A percentile compares a stretch with the other conserved stretches of the same genome.
Conservation (phyloP, 176 grass and related monocot genomes). For the Themeda triandra region DNA sequence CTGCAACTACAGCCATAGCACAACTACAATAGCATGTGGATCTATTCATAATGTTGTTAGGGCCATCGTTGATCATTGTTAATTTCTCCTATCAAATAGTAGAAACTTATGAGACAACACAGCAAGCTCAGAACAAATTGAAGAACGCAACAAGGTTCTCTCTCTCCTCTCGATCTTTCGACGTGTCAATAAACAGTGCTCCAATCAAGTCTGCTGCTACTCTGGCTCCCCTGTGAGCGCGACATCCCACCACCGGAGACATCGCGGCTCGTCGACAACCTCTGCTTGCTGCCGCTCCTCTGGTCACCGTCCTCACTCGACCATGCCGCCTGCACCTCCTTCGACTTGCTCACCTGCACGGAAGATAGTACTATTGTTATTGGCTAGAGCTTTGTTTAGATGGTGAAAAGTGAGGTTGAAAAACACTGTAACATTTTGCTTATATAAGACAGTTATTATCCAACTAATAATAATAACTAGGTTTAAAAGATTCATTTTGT, state of each 20-base stretch:
- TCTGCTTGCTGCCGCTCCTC: slow-evolving; percentile 26
- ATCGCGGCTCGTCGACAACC: slow-evolving; percentile 6
- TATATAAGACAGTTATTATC: too few relatives aligned
- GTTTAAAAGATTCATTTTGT: too few relatives aligned
- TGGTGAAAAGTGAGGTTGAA: too few relatives aligned
- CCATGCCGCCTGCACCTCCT: neutral
- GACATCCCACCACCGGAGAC: neutral
- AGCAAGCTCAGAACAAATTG: neutral
- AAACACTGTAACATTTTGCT: too few relatives aligned
- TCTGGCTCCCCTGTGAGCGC: neutral
- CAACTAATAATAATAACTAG: too few relatives aligned
- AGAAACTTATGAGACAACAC: too few relatives aligned
- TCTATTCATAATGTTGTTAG: too few relatives aligned
- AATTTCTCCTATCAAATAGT: too few relatives aligned
- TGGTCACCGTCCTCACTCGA: neutral
- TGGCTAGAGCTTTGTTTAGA: too few relatives aligned
- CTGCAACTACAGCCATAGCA: too few relatives aligned
- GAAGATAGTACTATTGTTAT: neutral
- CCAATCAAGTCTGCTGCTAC: neutral
- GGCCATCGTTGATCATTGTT: too few relatives aligned
- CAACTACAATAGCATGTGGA: too few relatives aligned
- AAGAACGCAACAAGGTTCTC: neutral
- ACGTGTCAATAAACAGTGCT: neutral
- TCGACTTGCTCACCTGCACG: slow-evolving; percentile 1
- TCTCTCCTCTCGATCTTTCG: neutral